Evolutionary conservation across 1,284 basidiomycete species (phyloP).

Genomic region (Heterobasidion irregulare): DNA sequence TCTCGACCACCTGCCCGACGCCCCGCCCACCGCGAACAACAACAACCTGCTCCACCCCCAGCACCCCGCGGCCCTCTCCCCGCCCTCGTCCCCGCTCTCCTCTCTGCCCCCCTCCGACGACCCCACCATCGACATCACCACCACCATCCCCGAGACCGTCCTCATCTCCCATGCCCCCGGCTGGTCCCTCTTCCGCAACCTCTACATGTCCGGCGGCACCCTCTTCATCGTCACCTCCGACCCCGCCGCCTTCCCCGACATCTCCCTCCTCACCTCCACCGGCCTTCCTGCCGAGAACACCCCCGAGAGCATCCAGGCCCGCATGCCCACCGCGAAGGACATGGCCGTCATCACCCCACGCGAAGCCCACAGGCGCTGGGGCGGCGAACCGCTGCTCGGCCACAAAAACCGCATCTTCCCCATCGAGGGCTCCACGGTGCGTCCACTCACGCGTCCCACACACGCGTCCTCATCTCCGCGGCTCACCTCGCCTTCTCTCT

Average conservation of each 20-base stretch:
- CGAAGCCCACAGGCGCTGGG: slow-evolving; percentile 60
- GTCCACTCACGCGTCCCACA: slow-evolving; percentile 13
- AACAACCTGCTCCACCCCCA: background rate
- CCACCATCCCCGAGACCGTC: slow-evolving; percentile 28
- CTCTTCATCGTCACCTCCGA: slow-evolving; percentile 52
- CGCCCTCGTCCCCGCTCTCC: background rate
- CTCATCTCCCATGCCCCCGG: slow-evolving; percentile 61
- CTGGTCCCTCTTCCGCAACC: slow-evolving; percentile 73
- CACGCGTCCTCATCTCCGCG: background rate
- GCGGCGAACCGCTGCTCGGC: slow-evolving; percentile 24
- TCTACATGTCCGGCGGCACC: slow-evolving; percentile 76
- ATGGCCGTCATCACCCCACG: slow-evolving; percentile 53
- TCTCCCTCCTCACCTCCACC: slow-evolving; percentile 62
- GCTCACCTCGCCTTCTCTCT: background rate
- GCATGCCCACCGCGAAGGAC: slow-evolving; percentile 56
- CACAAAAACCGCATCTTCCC: slow-evolving; percentile 47
- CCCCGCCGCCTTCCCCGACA: slow-evolving; percentile 45
- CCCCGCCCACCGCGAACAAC: background rate
- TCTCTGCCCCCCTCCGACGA: background rate
- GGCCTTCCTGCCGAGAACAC: slow-evolving; percentile 50
- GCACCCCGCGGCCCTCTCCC: background rate
- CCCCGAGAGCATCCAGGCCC: slow-evolving; percentile 52
- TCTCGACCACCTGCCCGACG: background rate
- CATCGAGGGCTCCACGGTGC: slow-evolving; percentile 62
- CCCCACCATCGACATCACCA: slow-evolving; percentile 1